Evolutionary conservation across 148 eudicot genomes (phyloP).

Genomic region (Rhododendron molle): DNA sequence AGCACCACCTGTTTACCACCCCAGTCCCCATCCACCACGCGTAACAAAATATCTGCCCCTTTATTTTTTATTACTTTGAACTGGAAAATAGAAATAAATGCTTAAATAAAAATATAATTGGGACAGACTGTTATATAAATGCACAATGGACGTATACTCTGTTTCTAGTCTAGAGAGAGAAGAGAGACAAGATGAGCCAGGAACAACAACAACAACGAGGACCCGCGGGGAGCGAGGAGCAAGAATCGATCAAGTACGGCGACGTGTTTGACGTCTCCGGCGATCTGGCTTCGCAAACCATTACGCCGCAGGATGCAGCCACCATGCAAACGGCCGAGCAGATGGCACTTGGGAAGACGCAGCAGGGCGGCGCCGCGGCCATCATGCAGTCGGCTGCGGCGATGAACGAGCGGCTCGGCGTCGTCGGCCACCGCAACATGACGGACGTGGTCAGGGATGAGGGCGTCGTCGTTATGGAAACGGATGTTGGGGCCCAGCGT

Average conservation of each 20-base stretch:
- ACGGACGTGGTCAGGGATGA: conserved; percentile 18
- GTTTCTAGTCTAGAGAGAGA: too few relatives aligned
- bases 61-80: too few relatives aligned
- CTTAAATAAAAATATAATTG: too few relatives aligned
- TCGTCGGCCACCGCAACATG: conserved; percentile 19
- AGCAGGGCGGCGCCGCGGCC: conserved; percentile 49
- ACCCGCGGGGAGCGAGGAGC: too few relatives aligned
- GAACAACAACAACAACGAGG: too few relatives aligned
- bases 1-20: too few relatives aligned
- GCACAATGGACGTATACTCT: too few relatives aligned
- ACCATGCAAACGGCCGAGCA: conserved; percentile 62
- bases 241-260: conserved; percentile 54
- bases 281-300: conserved; percentile 36
- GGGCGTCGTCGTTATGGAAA: conserved; percentile 21
- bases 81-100: too few relatives aligned
- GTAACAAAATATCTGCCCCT: too few relatives aligned
- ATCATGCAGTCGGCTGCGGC: conserved; percentile 60
- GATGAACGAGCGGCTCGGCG: conserved; percentile 38
- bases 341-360: conserved; percentile 35
- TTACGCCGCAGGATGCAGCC: conserved; percentile 52
- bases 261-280: conserved; percentile 52
- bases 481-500: not conserved
- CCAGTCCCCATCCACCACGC: too few relatives aligned
- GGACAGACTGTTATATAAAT: too few relatives aligned
- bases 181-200: too few relatives aligned